A percentile compares a stretch with the other conserved stretches of the same genome.
Evolutionary conservation across 2,329 filamentous ascomycete genomes (phyloP).

Genomic region (Arachnomyces sp.): DNA sequence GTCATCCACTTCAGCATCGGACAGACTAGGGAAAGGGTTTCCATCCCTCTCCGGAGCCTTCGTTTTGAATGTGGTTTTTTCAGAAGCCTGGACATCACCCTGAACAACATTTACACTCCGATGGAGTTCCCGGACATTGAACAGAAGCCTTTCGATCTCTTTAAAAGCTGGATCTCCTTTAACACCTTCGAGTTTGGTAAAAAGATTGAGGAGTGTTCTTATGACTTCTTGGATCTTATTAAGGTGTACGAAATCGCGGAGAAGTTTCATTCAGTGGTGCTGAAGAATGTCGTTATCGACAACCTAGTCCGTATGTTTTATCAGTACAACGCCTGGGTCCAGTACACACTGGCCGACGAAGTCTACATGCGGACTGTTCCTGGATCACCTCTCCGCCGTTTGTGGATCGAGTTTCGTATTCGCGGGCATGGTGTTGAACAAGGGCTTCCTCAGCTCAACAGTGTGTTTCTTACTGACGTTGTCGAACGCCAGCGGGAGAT

Average conservation of each 20-base stretch:
- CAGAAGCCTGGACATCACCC: background rate
- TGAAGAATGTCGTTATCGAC: background rate
- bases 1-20: background rate
- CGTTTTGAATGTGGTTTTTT: background rate
- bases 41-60: background rate
- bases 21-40: background rate
- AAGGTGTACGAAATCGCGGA: background rate
- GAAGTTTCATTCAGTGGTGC: background rate
- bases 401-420: slow-evolving; percentile 2
- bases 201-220: background rate
- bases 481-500: background rate
- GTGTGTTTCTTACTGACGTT: slow-evolving; percentile 1
- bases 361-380: background rate
- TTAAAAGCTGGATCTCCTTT: background rate
- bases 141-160: background rate
- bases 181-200: background rate
- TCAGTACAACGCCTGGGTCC: background rate
- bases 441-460: too few species aligned
- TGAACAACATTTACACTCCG: background rate
- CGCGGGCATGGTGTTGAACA: background rate
- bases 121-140: background rate
- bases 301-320: background rate
- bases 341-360: background rate
- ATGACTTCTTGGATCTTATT: background rate
- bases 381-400: background rate